Evolutionary conservation across 2,329 filamentous ascomycete species (phyloP).

Genomic region (Elsinoe perseae): DNA sequence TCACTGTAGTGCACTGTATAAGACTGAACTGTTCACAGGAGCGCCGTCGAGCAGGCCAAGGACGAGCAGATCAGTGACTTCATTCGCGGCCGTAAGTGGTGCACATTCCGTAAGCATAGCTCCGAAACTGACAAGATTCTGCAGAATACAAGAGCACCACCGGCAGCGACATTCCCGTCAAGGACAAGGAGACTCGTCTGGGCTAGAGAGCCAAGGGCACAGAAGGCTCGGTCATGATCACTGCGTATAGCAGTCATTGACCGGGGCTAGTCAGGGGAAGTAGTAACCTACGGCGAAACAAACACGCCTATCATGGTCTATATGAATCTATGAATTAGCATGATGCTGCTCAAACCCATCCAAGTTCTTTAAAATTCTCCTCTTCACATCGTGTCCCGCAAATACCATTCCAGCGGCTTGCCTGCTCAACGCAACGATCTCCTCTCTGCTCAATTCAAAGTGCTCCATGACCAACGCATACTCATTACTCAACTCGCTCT

Average conservation of each 20-base stretch:
- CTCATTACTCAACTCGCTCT: conserved; percentile 67
- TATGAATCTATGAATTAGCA: not conserved
- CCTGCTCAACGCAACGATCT: conserved; percentile 50
- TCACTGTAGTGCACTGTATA: conserved; percentile 33
- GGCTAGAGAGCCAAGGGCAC: not conserved
- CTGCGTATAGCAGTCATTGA: too few relatives aligned
- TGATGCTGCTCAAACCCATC: conserved; percentile 17
- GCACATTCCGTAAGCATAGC: not conserved
- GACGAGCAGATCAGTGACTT: conserved; percentile 69
- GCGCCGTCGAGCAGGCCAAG: conserved; percentile 71
- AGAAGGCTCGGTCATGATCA: not conserved
- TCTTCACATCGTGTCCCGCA: conserved; percentile 53
- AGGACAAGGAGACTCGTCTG: conserved; percentile 53
- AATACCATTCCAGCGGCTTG: conserved; percentile 61
- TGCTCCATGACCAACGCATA: conserved; percentile 65
- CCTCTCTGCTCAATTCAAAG: conserved; percentile 49
- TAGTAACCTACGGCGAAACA: not conserved
- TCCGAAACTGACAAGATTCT: not conserved
- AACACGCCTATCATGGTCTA: not conserved
- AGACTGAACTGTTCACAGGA: conserved; percentile 24
- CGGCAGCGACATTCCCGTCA: conserved; percentile 61
- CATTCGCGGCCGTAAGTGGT: conserved; percentile 46
- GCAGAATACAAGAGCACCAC: conserved; percentile 58
- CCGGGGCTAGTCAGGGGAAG: too few relatives aligned
- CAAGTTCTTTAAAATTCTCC: conserved; percentile 36